Conservation (phyloP, 2,329 filamentous ascomycete species). For the Aotearoamyces nothofagi region DNA sequence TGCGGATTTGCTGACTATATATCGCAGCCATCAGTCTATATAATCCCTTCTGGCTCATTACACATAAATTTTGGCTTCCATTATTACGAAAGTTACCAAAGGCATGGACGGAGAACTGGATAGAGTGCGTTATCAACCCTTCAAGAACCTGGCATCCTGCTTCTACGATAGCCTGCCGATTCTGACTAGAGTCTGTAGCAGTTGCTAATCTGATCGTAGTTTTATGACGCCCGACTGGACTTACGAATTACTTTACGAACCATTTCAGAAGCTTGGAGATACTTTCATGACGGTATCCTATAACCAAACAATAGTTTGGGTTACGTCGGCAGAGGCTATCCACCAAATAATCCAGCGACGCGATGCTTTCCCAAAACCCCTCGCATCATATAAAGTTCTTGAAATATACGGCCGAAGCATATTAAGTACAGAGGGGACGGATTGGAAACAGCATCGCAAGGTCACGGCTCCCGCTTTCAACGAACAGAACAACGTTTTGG, state of each 20-base stretch:
- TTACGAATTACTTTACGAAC: constrained; percentile 37
- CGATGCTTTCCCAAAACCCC: constrained; percentile 58
- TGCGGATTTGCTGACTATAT: too few relatives aligned
- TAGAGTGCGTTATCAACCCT: constrained; percentile 32
- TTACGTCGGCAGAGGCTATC: constrained; percentile 49
- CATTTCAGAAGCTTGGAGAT: constrained; percentile 45
- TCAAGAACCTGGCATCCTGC: not conserved
- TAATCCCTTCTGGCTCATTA: constrained; percentile 38
- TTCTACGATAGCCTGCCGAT: not conserved
- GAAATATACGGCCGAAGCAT: constrained; percentile 59
- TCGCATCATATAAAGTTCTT: constrained; percentile 40
- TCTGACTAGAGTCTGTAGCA: too few relatives aligned
- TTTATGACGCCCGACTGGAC: constrained; percentile 43
- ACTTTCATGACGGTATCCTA: constrained; percentile 50
- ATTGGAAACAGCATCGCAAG: constrained; percentile 62
- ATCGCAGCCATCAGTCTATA: constrained; percentile 33
- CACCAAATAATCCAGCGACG: constrained; percentile 49
- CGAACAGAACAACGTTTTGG: constrained; percentile 56
- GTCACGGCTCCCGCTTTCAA: constrained; percentile 58
- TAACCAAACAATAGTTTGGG: constrained; percentile 33
- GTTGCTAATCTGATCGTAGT: constrained; percentile 21
- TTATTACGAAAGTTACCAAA: constrained; percentile 38
- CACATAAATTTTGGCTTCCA: constrained; percentile 35
- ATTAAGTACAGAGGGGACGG: constrained; percentile 49
- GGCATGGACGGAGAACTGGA: constrained; percentile 38